Base-by-base conservation (phyloP, 23 red algal genomes). In the Chondrus crispus region DNA sequence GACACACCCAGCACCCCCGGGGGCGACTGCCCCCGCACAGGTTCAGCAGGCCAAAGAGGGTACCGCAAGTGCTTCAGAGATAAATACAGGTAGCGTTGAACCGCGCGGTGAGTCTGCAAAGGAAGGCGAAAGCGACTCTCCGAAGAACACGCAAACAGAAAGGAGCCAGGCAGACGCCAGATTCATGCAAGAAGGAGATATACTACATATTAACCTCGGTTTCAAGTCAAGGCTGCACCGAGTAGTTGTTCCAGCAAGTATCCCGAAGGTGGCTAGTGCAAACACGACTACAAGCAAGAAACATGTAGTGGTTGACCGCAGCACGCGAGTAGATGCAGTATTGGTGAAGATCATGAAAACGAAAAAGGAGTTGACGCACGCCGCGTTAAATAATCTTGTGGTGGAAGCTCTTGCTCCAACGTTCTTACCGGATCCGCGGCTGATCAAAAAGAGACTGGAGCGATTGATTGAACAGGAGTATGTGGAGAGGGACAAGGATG, bases 261-360 rank as follows among this genome's bases (percentile, higher is more conserved):
- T 76, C n/a, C 45, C 77, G 42, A 83, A 55, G 51, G 84, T 93
- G 35, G 71, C 20, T 12, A 50, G 42, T 13, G 38, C 74, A 43
- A 44, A 92, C 47, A 57, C 77, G 48, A 74, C 55, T 11, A 81
- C 75, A 24, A 71, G 82, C 10, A 45, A 68, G 51, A 62, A 84
- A 32, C 69, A 42, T 52, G 96, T 93, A 52, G 77, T 81, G 24
- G 83, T 93, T 40, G 96, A 98, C 62, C 87, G 93, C 22, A 92
- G 89, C 37, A 91, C 92, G 44, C 96, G 94, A 84, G 88, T 98
- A 50, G 96, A 98, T 84, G 93, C 94, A 13, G 96, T 89, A 3
- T 77, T 98, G 50, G 96, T 98, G 55, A 89, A 93, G 26, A 84
- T 98, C 12, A 95, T 98, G 96, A 98, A 98, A 76, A 44, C 70